These are phyloP conservation scores for Ciborinia camelliae DNA, from an alignment of 2,329 filamentous ascomycete species.

Conservation along the genomic window DNA sequence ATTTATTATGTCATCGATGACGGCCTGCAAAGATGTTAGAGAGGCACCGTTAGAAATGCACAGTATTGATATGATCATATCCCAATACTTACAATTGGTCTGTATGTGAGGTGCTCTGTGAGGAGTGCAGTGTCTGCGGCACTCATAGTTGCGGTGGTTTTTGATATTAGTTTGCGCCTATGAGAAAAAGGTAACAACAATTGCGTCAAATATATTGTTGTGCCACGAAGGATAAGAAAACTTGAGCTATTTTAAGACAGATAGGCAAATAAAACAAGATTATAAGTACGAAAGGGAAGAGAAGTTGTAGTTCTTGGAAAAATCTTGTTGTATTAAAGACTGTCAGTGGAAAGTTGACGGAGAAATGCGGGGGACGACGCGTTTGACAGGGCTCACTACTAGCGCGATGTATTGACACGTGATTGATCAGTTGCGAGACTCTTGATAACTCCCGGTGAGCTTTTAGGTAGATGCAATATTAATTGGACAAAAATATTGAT, in stretches of 20 bases:
- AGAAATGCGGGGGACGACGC: slow-evolving; percentile 19
- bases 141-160: slow-evolving; percentile 26
- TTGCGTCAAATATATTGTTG: not conserved
- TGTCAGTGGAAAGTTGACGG: slow-evolving; percentile 5
- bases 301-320: not conserved
- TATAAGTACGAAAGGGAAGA: not conserved
- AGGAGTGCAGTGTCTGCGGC: slow-evolving; percentile 59
- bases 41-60: slow-evolving; percentile 20
- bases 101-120: slow-evolving; percentile 94
- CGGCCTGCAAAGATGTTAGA: slow-evolving; percentile 53
- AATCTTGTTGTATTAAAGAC: not conserved
- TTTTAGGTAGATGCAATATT: no score
- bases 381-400: slow-evolving; percentile 1
- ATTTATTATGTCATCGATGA: slow-evolving; percentile 98
- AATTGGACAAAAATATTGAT: no score
- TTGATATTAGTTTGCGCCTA: not conserved
- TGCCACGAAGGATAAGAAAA: no score
- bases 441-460: not conserved
- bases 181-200: not conserved
- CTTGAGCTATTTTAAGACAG: not conserved
- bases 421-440: no score
- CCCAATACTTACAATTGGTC: slow-evolving; percentile 68
- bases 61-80: not conserved
- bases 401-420: slow-evolving; percentile 15
- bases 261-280: not conserved